Percentiles rank a stretch among this genome's conserved stretches.
phyloP scores from a whole-genome alignment of 139 green algal genomes.

The Volvox reticuliferus region DNA sequence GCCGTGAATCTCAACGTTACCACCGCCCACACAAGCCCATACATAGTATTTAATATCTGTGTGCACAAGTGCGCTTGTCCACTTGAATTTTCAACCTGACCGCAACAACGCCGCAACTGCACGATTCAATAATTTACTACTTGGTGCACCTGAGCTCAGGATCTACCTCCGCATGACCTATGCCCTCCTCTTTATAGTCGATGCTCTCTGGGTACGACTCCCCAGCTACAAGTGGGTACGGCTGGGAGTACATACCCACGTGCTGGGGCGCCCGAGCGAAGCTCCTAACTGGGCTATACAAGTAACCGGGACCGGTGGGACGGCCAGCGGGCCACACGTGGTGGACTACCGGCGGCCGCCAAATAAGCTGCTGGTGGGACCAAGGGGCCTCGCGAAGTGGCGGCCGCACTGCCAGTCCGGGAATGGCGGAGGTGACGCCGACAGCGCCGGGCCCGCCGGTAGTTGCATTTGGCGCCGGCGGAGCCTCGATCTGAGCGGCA shows the following conservation, averaged over 20 bases:
- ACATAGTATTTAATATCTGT: no score
- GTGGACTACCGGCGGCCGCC: no score
- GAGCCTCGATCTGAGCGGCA: neutral
- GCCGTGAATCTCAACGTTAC: no score
- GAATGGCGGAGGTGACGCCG: neutral
- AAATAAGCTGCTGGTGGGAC: neutral
- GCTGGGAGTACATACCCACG: neutral
- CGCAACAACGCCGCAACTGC: no score
- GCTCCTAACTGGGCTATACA: neutral
- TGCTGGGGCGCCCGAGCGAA: no score
- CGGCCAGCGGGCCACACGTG: neutral
- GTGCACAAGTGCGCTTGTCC: no score
- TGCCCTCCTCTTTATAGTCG: no score
- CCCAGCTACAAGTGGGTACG: neutral
- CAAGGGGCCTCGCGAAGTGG: neutral
- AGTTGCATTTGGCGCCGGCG: neutral
- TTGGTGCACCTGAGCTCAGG: no score
- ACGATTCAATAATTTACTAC: no score
- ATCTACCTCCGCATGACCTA: no score
- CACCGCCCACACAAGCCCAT: no score
- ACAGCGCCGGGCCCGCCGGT: neutral
- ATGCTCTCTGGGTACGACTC: neutral
- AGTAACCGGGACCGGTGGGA: neutral
- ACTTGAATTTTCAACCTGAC: no score
- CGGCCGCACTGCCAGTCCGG: neutral